A percentile compares a stretch with the other conserved stretches of the same genome.
Conservation (phyloP, 1,284 basidiomycete genomes). For the Moesziomyces sp. region DNA sequence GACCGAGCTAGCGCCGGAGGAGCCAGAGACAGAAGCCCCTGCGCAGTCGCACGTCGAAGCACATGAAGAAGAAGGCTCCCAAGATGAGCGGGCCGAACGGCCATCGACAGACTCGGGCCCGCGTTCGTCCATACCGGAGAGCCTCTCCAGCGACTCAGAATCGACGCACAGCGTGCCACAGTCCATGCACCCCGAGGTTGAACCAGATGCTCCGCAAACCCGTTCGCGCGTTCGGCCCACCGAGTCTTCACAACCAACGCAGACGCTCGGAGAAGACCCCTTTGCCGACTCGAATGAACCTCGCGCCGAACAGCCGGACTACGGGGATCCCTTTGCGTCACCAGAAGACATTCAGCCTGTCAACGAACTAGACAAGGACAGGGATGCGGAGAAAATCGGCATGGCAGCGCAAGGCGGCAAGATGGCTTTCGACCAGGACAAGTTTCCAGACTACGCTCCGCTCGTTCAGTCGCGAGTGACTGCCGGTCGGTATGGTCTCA, state of each 20-base stretch:
- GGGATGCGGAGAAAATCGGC: conserved; percentile 16
- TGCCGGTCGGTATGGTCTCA: conserved; percentile 21
- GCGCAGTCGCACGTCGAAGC: not conserved
- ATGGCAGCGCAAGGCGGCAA: not conserved
- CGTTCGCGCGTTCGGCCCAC: not conserved
- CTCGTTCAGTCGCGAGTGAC: conserved; percentile 27
- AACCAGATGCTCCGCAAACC: conserved; percentile 1
- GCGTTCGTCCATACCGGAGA: conserved; percentile 3
- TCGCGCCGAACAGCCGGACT: not conserved
- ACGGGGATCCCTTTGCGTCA: conserved; percentile 1
- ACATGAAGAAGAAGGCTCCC: not conserved
- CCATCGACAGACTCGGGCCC: not conserved
- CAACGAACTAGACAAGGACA: conserved; percentile 6
- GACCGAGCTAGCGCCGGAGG: not conserved
- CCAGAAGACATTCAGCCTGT: conserved; percentile 5
- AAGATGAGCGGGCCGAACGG: not conserved
- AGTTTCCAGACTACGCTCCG: conserved; percentile 26
- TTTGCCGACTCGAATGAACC: conserved; percentile 14
- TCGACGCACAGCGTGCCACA: not conserved
- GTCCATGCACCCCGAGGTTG: not conserved
- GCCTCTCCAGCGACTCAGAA: conserved; percentile 5
- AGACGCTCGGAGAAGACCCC: conserved; percentile 4
- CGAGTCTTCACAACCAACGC: conserved; percentile 4
- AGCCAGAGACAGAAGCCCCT: not conserved
- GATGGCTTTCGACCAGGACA: conserved; percentile 11